These are phyloP conservation scores for Neofusicoccum ribis DNA, from an alignment of 2,329 filamentous ascomycete species.

Conservation along the genomic window DNA sequence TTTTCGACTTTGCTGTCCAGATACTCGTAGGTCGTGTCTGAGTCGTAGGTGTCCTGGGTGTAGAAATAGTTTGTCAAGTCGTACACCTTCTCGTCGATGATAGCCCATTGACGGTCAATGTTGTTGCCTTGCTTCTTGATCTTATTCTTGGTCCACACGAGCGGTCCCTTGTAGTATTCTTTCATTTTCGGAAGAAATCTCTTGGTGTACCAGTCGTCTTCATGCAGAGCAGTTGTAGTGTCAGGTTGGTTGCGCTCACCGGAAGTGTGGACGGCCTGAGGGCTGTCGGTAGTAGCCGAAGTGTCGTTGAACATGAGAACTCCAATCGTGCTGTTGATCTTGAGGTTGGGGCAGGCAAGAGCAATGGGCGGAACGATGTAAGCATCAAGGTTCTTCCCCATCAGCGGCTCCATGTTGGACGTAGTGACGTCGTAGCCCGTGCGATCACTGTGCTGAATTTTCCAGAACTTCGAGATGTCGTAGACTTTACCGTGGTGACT, in stretches of 20 bases:
- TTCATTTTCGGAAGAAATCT: slow-evolving; percentile 77
- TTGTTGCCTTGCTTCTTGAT: slow-evolving; percentile 67
- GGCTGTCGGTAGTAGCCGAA: slow-evolving; percentile 41
- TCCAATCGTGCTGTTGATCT: slow-evolving; percentile 57
- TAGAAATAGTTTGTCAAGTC: slow-evolving; percentile 92
- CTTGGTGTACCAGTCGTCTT: slow-evolving; percentile 74
- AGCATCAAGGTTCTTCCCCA: slow-evolving; percentile 74
- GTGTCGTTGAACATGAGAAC: slow-evolving; percentile 66
- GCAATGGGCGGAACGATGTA: slow-evolving; percentile 82
- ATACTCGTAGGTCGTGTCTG: slow-evolving; percentile 64
- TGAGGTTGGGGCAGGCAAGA: slow-evolving; percentile 72
- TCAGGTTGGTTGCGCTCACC: slow-evolving; percentile 45
- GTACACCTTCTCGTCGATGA: slow-evolving; percentile 74
- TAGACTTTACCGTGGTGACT: slow-evolving; percentile 87
- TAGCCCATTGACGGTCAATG: slow-evolving; percentile 74
- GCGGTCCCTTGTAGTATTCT: slow-evolving; percentile 81
- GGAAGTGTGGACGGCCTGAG: slow-evolving; percentile 67
- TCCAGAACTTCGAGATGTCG: slow-evolving; percentile 88
- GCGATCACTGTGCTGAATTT: slow-evolving; percentile 76
- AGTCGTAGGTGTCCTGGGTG: slow-evolving; percentile 64
- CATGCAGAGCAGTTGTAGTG: slow-evolving; percentile 56
- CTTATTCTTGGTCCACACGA: slow-evolving; percentile 67
- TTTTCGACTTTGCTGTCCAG: slow-evolving; percentile 67
- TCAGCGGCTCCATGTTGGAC: slow-evolving; percentile 72
- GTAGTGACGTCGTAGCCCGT: slow-evolving; percentile 57